Evolutionary conservation across 2,329 filamentous ascomycete genomes (phyloP), one percentile per base, ranked within the genome.

Genomic region (Phialophora macrospora): DNA sequence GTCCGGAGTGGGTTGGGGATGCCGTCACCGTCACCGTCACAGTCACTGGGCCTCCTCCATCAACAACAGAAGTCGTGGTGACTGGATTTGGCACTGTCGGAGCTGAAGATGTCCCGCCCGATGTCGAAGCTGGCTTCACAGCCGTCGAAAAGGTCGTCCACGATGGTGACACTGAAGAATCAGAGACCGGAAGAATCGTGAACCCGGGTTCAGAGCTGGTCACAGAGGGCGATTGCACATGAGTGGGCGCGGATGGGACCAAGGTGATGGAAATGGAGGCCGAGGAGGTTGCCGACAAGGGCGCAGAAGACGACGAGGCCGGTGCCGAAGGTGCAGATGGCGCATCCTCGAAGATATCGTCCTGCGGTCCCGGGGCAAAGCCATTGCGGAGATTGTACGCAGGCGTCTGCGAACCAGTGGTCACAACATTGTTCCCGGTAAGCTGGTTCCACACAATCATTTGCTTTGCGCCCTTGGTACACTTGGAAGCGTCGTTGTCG

Each of bases 361-460:
- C 62, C 57, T 67, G 65, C 11, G 65, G 46, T 32, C 65, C 65
- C 32, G 65, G 51, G 20, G 14, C 44, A 44, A 64, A 67, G 6
- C 65, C 65, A 46, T 64, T 64, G 22, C 65, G 65, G n/a, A 32
- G 8, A 41, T 67, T 67, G 46, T 67, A 67, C 20, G 56, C 65
- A 14, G 65, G 65, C 12, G 48, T 67, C 30, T 62, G 52, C 8
- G 48, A 48, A 11, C 44, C 49, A 3, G 7, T 46, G 1, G 57
- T 55, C 26, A 57, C 55, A 20, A 63, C 61, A 28, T 67, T 67
- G 57, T 67, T 63, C 8, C 65, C 65, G 6, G 55, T 62, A 14
- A 63, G 20, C 77, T 77, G 81, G 60, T 83, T 77, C 78, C 79
- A 83, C 1, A 76, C 81, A 62, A 83, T 79, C 77, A 83, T 83